These are phyloP conservation scores for Monilinia vaccinii-corymbosi DNA, from an alignment of 2,329 filamentous ascomycete species.

Conservation along the genomic window DNA sequence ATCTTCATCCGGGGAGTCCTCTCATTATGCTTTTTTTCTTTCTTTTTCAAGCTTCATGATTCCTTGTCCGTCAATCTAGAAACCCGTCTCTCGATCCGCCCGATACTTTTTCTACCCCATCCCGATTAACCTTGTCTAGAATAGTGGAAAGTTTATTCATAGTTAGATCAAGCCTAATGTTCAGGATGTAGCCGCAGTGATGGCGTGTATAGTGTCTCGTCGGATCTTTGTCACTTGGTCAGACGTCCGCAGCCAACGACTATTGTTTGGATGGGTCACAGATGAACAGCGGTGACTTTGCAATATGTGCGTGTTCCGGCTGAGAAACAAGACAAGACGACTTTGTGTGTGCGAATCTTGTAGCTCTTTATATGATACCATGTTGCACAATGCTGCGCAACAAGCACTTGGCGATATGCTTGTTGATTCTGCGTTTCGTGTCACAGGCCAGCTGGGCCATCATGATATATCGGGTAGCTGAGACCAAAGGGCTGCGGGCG, in stretches of 20 bases:
- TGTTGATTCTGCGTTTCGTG: not conserved
- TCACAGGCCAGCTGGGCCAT: not conserved
- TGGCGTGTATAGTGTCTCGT: too few relatives aligned
- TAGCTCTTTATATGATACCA: not conserved
- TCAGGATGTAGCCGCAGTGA: not conserved
- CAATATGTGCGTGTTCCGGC: not conserved
- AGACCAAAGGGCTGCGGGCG: not conserved
- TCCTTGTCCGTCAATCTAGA: not conserved
- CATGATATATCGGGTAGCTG: not conserved
- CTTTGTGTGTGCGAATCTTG: not conserved
- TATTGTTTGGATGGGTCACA: not conserved
- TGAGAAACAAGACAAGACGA: not conserved
- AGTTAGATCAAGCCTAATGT: not conserved
- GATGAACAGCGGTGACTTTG: not conserved
- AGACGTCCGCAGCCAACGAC: constrained; percentile 6
- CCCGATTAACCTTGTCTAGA: not conserved
- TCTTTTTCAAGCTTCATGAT: not conserved
- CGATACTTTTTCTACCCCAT: not conserved
- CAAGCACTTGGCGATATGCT: not conserved
- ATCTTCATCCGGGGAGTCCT: too few relatives aligned
- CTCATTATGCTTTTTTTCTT: too few relatives aligned
- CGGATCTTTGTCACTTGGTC: not conserved
- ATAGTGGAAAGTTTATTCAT: not conserved
- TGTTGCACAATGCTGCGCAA: not conserved
- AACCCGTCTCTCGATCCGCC: not conserved